Conservation (phyloP, 306 rosid genomes). For the Trifolium subterraneum region DNA sequence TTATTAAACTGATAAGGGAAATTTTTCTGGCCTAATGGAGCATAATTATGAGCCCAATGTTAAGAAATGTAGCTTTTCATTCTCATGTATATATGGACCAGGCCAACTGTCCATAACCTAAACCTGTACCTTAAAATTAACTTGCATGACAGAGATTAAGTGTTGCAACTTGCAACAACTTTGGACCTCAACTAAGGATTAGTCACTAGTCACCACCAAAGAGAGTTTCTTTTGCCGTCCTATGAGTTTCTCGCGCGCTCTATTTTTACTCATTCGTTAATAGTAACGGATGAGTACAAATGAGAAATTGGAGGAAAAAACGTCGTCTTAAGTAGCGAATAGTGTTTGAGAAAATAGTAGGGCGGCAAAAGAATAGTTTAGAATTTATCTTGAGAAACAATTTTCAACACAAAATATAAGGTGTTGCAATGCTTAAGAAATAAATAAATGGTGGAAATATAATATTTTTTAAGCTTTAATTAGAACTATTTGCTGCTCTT, state of each 20-base stretch:
- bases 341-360: no score
- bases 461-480: background rate
- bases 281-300: no score
- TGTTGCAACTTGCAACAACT: background rate
- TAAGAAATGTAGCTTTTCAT: slow-evolving; percentile 23
- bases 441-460: slow-evolving; percentile 10
- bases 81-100: slow-evolving; percentile 38
- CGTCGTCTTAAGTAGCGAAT: no score
- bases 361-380: background rate
- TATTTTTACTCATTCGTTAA: no score
- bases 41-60: slow-evolving; percentile 31
- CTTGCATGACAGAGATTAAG: slow-evolving; percentile 1
- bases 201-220: background rate
- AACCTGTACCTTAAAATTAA: background rate
- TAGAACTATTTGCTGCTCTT: no score
- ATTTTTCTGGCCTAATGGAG: slow-evolving; percentile 5
- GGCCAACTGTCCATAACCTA: slow-evolving; percentile 29
- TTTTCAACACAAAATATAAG: slow-evolving; percentile 22
- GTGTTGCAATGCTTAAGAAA: slow-evolving; percentile 3
- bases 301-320: no score
- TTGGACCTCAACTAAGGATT: background rate
- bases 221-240: no score
- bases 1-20: slow-evolving; percentile 30
- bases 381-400: no score
- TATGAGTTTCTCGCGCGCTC: no score